Percentiles rank a stretch among this genome's conserved stretches.
These are phyloP conservation scores for Fusarium beomiforme DNA, from an alignment of 2,329 filamentous ascomycete species.

Conservation along the genomic window DNA sequence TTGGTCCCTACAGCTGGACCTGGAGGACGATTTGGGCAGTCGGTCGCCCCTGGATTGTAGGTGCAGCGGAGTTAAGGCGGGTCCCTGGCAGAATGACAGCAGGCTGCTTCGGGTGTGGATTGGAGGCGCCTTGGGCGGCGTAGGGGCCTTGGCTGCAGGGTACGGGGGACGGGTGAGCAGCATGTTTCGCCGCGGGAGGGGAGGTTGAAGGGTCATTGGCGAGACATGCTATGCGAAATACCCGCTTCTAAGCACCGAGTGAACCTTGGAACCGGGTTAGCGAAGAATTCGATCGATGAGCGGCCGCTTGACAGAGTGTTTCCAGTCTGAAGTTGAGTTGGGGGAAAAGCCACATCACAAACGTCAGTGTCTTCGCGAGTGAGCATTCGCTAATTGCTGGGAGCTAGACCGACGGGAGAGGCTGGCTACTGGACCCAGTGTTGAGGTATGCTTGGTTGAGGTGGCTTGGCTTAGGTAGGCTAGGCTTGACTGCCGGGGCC, in stretches of 20 bases:
- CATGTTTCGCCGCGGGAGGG: constrained; percentile 23
- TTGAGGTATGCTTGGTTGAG: constrained; percentile 11
- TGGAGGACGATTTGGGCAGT: no score
- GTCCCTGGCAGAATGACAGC: constrained; percentile 24
- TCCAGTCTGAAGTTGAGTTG: not conserved
- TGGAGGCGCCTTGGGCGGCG: constrained; percentile 15
- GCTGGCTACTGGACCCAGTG: constrained; percentile 11
- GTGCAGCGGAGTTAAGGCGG: constrained; percentile 18
- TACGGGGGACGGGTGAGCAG: constrained; percentile 24
- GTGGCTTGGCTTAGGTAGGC: constrained; percentile 3
- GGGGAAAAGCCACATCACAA: not conserved
- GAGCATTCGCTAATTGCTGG: not conserved
- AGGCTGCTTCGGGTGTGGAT: constrained; percentile 19
- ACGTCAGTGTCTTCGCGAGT: not conserved
- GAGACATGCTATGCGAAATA: constrained; percentile 5
- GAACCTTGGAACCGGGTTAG: constrained; percentile 27
- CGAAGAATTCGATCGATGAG: constrained; percentile 5
- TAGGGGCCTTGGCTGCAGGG: not conserved
- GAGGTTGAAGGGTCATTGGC: constrained; percentile 10
- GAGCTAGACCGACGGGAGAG: constrained; percentile 26
- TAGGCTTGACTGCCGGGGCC: constrained; percentile 11
- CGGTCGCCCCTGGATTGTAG: no score
- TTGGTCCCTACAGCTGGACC: constrained; percentile 27
- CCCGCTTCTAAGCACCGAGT: constrained; percentile 15
- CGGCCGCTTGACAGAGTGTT: not conserved